Base-by-base conservation (phyloP, 2,329 filamentous ascomycete species). In the Colletotrichum aenigma region DNA sequence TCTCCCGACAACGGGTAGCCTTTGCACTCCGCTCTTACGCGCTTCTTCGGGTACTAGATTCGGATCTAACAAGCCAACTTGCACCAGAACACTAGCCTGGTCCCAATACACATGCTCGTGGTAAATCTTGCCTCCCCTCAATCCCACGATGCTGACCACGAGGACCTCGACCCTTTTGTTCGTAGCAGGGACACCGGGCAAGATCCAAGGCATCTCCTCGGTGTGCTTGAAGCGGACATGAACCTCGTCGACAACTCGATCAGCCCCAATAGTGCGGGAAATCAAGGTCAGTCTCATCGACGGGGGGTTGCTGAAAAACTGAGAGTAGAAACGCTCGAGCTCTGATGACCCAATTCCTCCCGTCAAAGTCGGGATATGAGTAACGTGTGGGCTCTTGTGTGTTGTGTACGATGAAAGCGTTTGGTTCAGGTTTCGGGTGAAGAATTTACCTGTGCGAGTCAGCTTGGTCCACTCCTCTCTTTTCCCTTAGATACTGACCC, bases 21-120 rank as follows among this genome's bases (percentile, higher is more conserved):
- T 81, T 76, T 82, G 78, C 0, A 87, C 81, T 0, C 85, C 86
- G 7, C 79, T 76, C 12, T 83, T 81, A 24, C 80, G 81, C 1
- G 82, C 83, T 30, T 79, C 78, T 13, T 84, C 79, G 0, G 87
- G 84, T 1, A 88, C 66, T 1, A 85, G 16, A 1, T 82, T 82
- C 0, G 84, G 85, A 52, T 88, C 85, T 38, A 94, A 78, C 43
- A 93, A 79, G 0, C 91, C 93, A 7, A 91, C 81, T 79, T 94
- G 93, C 3, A 88, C 81, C 34, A 93, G 80, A 4, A 90, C 90
- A 0, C 90, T 92, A 0, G 87, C 90, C 79, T 93, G 91, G 67
- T 93, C 92, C 91, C 92, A 93, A 38, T 89, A 87, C 15, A 93
- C 91, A 75, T 93, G 91, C 79, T 93, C 92, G 58, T 92, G 90